These are phyloP conservation scores for Smallanthus sonchifolius DNA, from an alignment of 129 eudicot genomes.

Conservation along the genomic window DNA sequence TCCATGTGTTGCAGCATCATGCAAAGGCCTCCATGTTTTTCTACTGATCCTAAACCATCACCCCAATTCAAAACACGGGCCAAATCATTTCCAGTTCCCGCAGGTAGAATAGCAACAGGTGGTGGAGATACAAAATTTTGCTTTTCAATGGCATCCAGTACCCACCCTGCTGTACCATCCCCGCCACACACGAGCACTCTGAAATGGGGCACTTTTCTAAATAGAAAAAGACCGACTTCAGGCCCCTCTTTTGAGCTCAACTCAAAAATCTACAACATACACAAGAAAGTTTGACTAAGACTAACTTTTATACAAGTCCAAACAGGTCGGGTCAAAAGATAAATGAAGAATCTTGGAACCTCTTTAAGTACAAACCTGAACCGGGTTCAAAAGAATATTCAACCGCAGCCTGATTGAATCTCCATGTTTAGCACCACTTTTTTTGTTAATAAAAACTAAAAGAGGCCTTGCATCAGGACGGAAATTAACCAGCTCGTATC, in stretches of 20 bases:
- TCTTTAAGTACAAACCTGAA: slow-evolving; percentile 48
- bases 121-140: slow-evolving; percentile 82
- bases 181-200: slow-evolving; percentile 90
- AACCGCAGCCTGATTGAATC: slow-evolving; percentile 58
- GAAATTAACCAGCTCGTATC: slow-evolving; percentile 52
- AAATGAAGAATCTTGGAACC: neutral
- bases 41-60: slow-evolving; percentile 63
- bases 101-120: slow-evolving; percentile 79
- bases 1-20: slow-evolving; percentile 56
- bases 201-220: slow-evolving; percentile 62
- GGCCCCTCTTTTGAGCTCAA: slow-evolving; percentile 76
- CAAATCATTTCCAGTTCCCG: slow-evolving; percentile 90
- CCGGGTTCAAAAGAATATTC: slow-evolving; percentile 74
- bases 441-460: slow-evolving; percentile 77
- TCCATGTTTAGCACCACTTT: slow-evolving; percentile 89
- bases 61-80: slow-evolving; percentile 89
- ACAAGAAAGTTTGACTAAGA: neutral
- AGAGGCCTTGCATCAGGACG: slow-evolving; percentile 83
- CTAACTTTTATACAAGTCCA: neutral
- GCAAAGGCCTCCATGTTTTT: slow-evolving; percentile 77
- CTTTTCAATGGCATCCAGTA: slow-evolving; percentile 79
- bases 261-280: slow-evolving; percentile 59
- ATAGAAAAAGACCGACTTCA: slow-evolving; percentile 68
- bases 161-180: slow-evolving; percentile 95
- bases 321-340: slow-evolving; percentile 4